Evolutionary conservation across 257 asterid genomes (phyloP), one percentile per base, ranked within the genome.

Genomic region (Solanum virginianum): DNA sequence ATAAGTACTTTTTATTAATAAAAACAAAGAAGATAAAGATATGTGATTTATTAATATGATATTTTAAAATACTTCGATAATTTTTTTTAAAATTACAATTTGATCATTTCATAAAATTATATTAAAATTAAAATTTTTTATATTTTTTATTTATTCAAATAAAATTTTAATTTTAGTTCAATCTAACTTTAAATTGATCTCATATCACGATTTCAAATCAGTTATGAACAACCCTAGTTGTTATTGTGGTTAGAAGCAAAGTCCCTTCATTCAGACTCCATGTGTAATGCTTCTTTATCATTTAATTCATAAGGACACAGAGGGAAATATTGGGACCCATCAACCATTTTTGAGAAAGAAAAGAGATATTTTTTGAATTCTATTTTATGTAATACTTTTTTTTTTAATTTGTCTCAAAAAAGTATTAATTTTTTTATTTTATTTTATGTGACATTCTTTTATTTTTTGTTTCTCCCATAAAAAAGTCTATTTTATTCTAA

Each of bases 191-290:
- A n/a, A 9, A 47, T 47, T 43, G 1, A 43, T 43, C 2, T 43
- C 8, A 7, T 1, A 43, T 43, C 10, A 43, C 7, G 10, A 43
- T 43, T 4, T 43, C 8, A 43, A 6, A 43, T 2, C 6, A n/a
- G 9, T 6, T 60, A 10, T 29, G n/a, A 60, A 2, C 32, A 4
- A 29, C 10, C 32, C 16, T n/a, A 83, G 80, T 81, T 47, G 84
- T 74, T 87, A 41, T 79, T 83, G 80, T 85, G 89, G 57, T 88
- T 83, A 88, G 81, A 82, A 83, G 81, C 59, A 74, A 47, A 49
- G 89, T 88, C 87, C 80, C 88, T 87, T 85, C 87, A 81, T 84
- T 85, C 89, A 88, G 91, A 90, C 86, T 83, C 91, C 90, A 90
- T 89, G 91, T 90, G 92, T 36, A 84, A 80, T 87, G 90, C 88